Evolutionary conservation across 495 filamentous ascomycete genomes (phyloP), one percentile per base, ranked within the genome.

Genomic region (Thermochaetoides thermophila): DNA sequence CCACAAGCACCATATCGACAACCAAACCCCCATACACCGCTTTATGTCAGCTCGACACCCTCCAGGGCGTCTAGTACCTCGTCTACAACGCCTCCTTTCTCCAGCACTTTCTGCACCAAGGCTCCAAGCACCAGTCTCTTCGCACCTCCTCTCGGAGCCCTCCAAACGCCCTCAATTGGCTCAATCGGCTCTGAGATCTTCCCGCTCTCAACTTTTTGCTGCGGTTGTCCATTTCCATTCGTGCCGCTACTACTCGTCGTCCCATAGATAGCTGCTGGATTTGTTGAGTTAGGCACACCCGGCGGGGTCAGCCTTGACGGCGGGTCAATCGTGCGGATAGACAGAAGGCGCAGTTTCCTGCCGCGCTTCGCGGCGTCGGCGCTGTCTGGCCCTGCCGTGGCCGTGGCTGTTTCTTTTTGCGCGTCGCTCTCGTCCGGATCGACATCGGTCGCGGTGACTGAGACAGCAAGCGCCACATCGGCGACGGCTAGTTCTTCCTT

Each of bases 401-500:
- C n/a, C n/a, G n/a, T n/a, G n/a, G n/a, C n/a, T n/a, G n/a, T n/a
- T n/a, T n/a, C n/a, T n/a, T n/a, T n/a, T n/a, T n/a, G n/a, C 54
- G 57, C 45, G 4, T 48, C 37, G 25, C 48, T 39, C 46, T 55
- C 49, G 7, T 37, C 35, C 4, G 15, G 32, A 3, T 25, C 27
- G 18, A 9, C 5, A 24, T 5, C 13, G 19, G 24, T 39, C 35
- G 64, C 57, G 16, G 63, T 64, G 11, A 87, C 54, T 0, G 81
- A 85, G 8, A 89, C 74, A 0, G 87, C 86, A 36, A 94, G 61
- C 7, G 85, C 79, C 18, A 75, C 70, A 40, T 95, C 87, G 4
- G 89, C 89, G 11, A 95, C 87, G 1, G 83, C 78, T 1, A 97
- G 73, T 57, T 97, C 89, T 48, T 93, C 84, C 31, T 74, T 71